Evolutionary conservation across 2,329 filamentous ascomycete species (phyloP).

Genomic region (Bretziella fagacearum): DNA sequence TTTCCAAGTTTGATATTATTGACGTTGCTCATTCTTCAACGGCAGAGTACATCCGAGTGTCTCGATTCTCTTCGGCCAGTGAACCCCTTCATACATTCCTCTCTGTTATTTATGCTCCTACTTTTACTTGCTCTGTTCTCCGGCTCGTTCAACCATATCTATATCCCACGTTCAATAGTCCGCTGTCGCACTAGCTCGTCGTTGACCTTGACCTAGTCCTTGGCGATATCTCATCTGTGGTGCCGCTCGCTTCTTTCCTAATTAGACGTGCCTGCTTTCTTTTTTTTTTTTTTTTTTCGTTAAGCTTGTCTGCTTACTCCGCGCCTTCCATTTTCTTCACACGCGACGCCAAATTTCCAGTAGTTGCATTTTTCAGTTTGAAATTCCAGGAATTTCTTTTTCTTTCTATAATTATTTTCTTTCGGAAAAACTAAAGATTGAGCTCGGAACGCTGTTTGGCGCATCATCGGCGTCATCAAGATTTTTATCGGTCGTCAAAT

Average conservation of each 20-base stretch:
- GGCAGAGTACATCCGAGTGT: background rate
- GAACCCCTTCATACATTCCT: background rate
- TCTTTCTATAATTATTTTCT: no score
- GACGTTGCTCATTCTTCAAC: conserved; percentile 1
- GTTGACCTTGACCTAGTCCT: no score
- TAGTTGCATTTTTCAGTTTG: no score
- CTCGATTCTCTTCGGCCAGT: background rate
- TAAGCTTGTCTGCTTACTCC: background rate
- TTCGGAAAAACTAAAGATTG: no score
- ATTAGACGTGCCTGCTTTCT: no score
- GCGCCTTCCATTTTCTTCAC: background rate
- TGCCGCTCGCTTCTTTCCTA: background rate
- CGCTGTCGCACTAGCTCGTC: no score
- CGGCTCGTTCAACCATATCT: background rate
- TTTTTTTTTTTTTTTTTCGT: background rate
- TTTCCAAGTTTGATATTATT: background rate
- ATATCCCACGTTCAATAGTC: background rate
- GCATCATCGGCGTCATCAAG: background rate
- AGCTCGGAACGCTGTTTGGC: background rate
- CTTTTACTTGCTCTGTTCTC: background rate
- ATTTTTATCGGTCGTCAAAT: background rate
- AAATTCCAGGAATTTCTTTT: no score
- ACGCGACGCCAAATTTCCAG: background rate
- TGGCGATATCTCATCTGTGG: no score
- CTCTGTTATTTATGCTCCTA: background rate